Evolutionary conservation across 2,329 filamentous ascomycete species (phyloP).

Genomic region (Helotiales sp.): DNA sequence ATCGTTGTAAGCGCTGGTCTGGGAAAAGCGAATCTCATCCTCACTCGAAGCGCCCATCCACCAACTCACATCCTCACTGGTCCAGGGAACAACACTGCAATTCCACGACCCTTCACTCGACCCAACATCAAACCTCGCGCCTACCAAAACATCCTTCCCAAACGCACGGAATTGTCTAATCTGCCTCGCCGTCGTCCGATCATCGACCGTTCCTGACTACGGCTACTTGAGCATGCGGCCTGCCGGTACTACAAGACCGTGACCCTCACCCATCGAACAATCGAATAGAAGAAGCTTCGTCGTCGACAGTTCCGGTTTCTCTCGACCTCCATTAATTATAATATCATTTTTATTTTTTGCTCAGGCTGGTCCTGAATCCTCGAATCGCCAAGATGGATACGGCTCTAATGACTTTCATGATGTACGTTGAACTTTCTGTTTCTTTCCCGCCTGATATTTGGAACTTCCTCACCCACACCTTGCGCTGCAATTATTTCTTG

Average conservation of each 20-base stretch:
- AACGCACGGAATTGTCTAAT: slow-evolving; percentile 1
- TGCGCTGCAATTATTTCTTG: not conserved
- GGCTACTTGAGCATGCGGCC: slow-evolving; percentile 14
- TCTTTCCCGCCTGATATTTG: not conserved
- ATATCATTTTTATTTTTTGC: slow-evolving; percentile 12
- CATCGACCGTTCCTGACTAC: slow-evolving; percentile 3
- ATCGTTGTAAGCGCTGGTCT: slow-evolving; percentile 13
- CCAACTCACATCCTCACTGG: slow-evolving; percentile 14
- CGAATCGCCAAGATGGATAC: slow-evolving; percentile 40
- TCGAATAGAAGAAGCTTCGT: slow-evolving; percentile 6
- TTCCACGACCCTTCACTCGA: slow-evolving; percentile 13
- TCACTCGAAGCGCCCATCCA: slow-evolving; percentile 19
- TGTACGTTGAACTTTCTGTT: slow-evolving; percentile 51
- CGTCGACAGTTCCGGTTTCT: slow-evolving; percentile 1
- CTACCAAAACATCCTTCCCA: slow-evolving; percentile 19
- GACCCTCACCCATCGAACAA: slow-evolving; percentile 6
- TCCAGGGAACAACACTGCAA: slow-evolving; percentile 14
- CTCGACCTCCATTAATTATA: slow-evolving; percentile 7
- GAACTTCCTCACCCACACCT: slow-evolving; percentile 1
- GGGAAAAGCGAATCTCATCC: slow-evolving; percentile 10
- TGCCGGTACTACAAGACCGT: slow-evolving; percentile 18
- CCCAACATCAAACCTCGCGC: slow-evolving; percentile 22
- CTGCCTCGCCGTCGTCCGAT: not conserved
- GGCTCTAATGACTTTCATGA: slow-evolving; percentile 67
- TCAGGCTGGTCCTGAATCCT: slow-evolving; percentile 20